Conservation (phyloP, 2,329 filamentous ascomycete genomes). For the Emmonsia crescens region DNA sequence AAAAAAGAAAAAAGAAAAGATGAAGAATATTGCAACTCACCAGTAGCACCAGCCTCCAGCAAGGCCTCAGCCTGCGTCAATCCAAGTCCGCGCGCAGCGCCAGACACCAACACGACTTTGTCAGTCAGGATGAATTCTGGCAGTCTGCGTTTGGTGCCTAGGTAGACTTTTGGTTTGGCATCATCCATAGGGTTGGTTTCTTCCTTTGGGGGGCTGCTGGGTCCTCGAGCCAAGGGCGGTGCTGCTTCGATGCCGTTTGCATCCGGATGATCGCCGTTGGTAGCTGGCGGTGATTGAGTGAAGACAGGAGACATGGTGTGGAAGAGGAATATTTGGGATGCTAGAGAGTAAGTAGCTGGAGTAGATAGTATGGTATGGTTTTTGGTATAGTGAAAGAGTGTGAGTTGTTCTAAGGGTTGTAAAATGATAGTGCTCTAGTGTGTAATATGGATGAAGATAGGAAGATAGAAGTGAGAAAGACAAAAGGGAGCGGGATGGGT, state of each 20-base stretch:
- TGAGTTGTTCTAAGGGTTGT: too few relatives aligned
- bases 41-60: conserved; percentile 60
- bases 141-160: conserved; percentile 30
- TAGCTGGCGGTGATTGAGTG: not conserved
- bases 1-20: not conserved
- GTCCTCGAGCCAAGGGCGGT: conserved; percentile 1
- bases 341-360: not conserved
- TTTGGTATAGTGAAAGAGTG: not conserved
- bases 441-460: not conserved
- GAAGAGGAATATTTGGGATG: not conserved
- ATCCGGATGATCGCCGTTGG: not conserved
- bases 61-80: conserved; percentile 62
- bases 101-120: conserved; percentile 61
- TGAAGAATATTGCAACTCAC: conserved; percentile 20
- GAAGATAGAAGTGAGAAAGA: not conserved
- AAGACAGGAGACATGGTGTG: conserved; percentile 1
- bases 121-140: conserved; percentile 66
- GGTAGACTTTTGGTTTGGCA: conserved; percentile 9
- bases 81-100: conserved; percentile 62
- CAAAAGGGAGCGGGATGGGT: not conserved
- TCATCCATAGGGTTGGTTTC: conserved; percentile 16
- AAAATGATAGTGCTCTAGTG: not conserved
- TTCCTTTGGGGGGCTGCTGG: conserved; percentile 18
- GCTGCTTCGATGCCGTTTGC: not conserved
- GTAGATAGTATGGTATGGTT: not conserved